phyloP scores from a whole-genome alignment of 1,139 yeast genomes.

The Pichia sp. region DNA sequence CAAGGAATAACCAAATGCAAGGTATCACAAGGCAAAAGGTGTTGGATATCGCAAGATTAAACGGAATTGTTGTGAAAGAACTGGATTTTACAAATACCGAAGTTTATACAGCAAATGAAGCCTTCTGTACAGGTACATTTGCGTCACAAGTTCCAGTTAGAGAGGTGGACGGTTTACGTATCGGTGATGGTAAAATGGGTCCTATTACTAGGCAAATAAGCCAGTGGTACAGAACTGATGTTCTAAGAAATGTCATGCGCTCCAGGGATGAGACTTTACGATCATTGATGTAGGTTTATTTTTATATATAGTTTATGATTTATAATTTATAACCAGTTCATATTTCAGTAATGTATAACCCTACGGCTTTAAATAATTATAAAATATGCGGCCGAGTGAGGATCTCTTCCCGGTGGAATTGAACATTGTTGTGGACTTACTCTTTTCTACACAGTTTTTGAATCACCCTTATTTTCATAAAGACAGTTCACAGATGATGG shows the following conservation, averaged over 20 bases:
- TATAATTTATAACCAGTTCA: too few relatives aligned
- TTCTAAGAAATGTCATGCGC: not conserved
- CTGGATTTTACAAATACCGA: constrained; percentile 6
- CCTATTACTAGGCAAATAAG: constrained; percentile 2
- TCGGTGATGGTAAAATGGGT: constrained; percentile 2
- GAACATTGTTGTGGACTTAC: too few relatives aligned
- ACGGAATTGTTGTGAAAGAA: constrained; percentile 5
- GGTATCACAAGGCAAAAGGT: constrained; percentile 11
- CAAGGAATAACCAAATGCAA: constrained; percentile 10
- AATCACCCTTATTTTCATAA: too few relatives aligned
- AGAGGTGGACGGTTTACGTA: constrained; percentile 6
- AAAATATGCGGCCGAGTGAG: too few relatives aligned
- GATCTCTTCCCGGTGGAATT: too few relatives aligned
- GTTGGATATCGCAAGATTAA: constrained; percentile 2
- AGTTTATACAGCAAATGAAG: constrained; percentile 8
- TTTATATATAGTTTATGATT: not conserved
- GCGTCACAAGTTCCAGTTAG: constrained; percentile 10
- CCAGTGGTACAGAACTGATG: not conserved
- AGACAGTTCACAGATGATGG: too few relatives aligned
- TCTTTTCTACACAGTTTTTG: too few relatives aligned
- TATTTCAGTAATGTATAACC: too few relatives aligned
- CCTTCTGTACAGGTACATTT: constrained; percentile 9
- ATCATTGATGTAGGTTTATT: not conserved
- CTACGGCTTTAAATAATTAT: too few relatives aligned
- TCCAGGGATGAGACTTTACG: not conserved